Evolutionary conservation across 352 stramenopile genomes (phyloP).

Genomic region (Halophytophthora polymorphica): DNA sequence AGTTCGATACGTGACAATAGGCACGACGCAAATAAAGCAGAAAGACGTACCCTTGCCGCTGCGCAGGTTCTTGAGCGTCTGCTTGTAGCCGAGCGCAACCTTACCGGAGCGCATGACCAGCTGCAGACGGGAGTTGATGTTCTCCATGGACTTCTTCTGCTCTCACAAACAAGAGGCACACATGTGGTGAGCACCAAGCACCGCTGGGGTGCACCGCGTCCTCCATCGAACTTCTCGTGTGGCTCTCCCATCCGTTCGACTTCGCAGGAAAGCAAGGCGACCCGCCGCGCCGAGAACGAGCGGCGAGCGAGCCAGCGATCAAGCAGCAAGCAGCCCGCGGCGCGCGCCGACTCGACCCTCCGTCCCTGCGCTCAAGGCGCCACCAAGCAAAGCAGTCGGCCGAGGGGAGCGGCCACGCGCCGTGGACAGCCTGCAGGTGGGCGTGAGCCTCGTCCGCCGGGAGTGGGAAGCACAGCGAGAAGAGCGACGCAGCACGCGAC

Average conservation of each 20-base stretch:
- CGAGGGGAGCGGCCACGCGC: not conserved
- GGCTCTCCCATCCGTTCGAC: constrained; percentile 27
- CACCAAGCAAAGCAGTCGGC: not conserved
- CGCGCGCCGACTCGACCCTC: not conserved
- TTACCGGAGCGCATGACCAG: constrained; percentile 99
- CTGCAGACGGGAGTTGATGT: constrained; percentile 99
- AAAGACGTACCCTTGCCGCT: constrained; percentile 81
- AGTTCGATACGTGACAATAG: not conserved
- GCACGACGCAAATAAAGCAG: not conserved
- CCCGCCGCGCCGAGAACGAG: not conserved
- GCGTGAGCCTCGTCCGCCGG: not conserved
- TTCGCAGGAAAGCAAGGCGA: constrained; percentile 24
- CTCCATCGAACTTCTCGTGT: constrained; percentile 29
- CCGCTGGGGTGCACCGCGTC: constrained; percentile 4
- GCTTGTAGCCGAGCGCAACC: constrained; percentile 98
- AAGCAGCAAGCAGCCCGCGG: not conserved
- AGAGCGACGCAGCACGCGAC: constrained; percentile 9
- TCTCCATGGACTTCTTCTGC: constrained; percentile 98
- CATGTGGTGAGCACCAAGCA: constrained; percentile 17
- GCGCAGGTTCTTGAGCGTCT: constrained; percentile 96
- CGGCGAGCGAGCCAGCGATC: too few relatives aligned
- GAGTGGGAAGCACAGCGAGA: constrained; percentile 10
- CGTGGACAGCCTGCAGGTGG: not conserved
- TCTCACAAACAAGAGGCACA: constrained; percentile 13
- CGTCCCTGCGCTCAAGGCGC: not conserved